Conservation (phyloP, 768 basidiomycete genomes). For the Dentipellis sp. region DNA sequence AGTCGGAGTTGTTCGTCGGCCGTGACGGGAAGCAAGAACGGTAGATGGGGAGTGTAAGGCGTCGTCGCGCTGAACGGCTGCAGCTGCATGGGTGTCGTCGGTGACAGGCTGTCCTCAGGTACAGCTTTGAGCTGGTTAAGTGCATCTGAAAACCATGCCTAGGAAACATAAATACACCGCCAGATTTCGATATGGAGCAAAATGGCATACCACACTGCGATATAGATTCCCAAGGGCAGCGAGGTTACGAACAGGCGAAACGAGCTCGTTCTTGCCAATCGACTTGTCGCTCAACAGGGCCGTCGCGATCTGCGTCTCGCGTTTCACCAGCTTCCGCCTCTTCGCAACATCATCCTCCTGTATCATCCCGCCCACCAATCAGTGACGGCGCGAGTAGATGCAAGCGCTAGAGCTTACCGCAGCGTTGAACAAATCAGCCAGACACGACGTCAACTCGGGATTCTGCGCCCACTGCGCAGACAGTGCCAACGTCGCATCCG, state of each 20-base stretch:
- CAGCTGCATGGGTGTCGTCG: conserved; percentile 37
- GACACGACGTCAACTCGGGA: conserved; percentile 65
- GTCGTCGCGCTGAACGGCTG: conserved; percentile 41
- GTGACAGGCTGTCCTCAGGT: conserved; percentile 45
- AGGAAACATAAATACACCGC: conserved; percentile 1
- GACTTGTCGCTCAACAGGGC: conserved; percentile 46
- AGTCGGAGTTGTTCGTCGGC: conserved; percentile 48
- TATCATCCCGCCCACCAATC: not conserved
- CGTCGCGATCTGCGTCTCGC: conserved; percentile 76
- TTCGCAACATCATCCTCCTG: conserved; percentile 34
- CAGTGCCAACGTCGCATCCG: conserved; percentile 42
- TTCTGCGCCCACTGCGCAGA: conserved; percentile 81
- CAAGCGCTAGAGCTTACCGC: conserved; percentile 29
- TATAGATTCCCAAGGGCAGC: conserved; percentile 71
- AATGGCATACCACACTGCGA: conserved; percentile 67
- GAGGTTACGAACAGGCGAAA: conserved; percentile 63
- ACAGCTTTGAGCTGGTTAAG: conserved; percentile 57
- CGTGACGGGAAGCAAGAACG: conserved; percentile 28
- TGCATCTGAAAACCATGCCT: conserved; percentile 84
- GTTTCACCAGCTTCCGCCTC: conserved; percentile 50
- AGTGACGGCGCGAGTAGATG: not conserved
- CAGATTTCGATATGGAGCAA: not conserved
- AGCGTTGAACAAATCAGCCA: conserved; percentile 52
- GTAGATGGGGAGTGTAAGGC: conserved; percentile 35
- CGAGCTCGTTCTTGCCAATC: conserved; percentile 55